Conservation (phyloP, 495 filamentous ascomycete genomes). For the Penicillium tannophilum region DNA sequence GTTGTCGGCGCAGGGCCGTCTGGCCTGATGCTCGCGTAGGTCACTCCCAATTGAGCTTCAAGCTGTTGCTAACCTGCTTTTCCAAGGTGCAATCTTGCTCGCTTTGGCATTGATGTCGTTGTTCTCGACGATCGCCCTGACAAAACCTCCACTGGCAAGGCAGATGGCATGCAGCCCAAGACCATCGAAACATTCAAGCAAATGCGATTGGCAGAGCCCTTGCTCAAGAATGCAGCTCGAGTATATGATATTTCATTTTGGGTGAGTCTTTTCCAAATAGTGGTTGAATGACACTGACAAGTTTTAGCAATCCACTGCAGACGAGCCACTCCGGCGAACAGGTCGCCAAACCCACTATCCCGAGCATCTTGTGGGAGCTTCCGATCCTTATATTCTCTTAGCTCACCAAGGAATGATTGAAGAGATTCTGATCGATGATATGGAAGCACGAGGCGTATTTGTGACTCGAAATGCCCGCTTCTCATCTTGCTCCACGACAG, state of each 20-base stretch:
- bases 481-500: slow-evolving; percentile 48
- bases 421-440: slow-evolving; percentile 64
- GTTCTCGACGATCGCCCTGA: slow-evolving; percentile 72
- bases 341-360: slow-evolving; percentile 74
- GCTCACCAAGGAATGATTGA: slow-evolving; percentile 78
- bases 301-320: slow-evolving; percentile 55
- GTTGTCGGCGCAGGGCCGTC: slow-evolving; percentile 72
- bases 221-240: slow-evolving; percentile 62
- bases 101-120: slow-evolving; percentile 68
- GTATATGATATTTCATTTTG: slow-evolving; percentile 75
- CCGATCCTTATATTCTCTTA: slow-evolving; percentile 70
- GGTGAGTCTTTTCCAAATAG: slow-evolving; percentile 33
- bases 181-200: slow-evolving; percentile 75
- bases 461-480: slow-evolving; percentile 61
- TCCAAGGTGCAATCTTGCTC: slow-evolving; percentile 60
- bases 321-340: slow-evolving; percentile 57
- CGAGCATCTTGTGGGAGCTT: slow-evolving; percentile 65
- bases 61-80: neutral
- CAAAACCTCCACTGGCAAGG: slow-evolving; percentile 70
- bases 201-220: slow-evolving; percentile 63
- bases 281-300: neutral
- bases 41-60: neutral
- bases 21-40: slow-evolving; percentile 69
- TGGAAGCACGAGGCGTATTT: slow-evolving; percentile 56
- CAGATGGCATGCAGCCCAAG: slow-evolving; percentile 78